These are phyloP conservation scores for Diplodia mutila DNA, from an alignment of 2,329 filamentous ascomycete genomes.

Conservation along the genomic window DNA sequence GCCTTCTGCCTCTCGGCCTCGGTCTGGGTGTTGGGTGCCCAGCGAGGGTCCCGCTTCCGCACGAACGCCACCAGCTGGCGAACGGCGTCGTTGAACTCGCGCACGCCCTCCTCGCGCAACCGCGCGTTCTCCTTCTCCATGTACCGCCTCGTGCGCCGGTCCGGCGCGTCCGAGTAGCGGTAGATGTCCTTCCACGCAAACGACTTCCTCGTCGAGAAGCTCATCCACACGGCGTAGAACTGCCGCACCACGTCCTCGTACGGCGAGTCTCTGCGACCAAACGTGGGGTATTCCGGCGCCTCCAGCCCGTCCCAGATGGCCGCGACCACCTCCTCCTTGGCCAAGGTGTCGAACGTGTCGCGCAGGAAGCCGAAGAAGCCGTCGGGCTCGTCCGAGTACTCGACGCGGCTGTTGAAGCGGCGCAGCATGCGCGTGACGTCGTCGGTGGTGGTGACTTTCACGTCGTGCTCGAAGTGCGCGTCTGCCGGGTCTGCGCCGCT, in stretches of 20 bases:
- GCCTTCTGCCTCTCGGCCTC: constrained; percentile 80
- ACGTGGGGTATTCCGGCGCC: constrained; percentile 73
- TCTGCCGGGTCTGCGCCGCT: constrained; percentile 54
- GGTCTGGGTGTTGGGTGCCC: constrained; percentile 73
- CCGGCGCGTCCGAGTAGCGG: constrained; percentile 80
- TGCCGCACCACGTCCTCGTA: constrained; percentile 76
- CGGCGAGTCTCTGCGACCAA: constrained; percentile 74
- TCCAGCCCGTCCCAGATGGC: constrained; percentile 69
- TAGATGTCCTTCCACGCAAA: constrained; percentile 92
- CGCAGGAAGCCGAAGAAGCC: constrained; percentile 85
- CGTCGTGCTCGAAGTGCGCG: constrained; percentile 66
- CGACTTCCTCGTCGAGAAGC: constrained; percentile 80
- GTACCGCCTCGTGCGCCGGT: constrained; percentile 76
- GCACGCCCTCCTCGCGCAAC: constrained; percentile 76
- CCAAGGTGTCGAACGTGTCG: constrained; percentile 78
- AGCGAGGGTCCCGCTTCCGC: constrained; percentile 87
- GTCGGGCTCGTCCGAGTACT: constrained; percentile 76
- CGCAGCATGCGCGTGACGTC: constrained; percentile 79
- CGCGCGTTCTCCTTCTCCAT: constrained; percentile 97
- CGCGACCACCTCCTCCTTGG: constrained; percentile 76
- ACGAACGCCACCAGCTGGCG: constrained; percentile 84
- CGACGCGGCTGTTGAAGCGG: constrained; percentile 75
- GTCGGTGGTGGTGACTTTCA: constrained; percentile 76
- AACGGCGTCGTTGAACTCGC: constrained; percentile 92
- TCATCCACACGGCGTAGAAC: constrained; percentile 82